phyloP scores from a whole-genome alignment of 1,284 basidiomycete species.

The Peniophora sp. region DNA sequence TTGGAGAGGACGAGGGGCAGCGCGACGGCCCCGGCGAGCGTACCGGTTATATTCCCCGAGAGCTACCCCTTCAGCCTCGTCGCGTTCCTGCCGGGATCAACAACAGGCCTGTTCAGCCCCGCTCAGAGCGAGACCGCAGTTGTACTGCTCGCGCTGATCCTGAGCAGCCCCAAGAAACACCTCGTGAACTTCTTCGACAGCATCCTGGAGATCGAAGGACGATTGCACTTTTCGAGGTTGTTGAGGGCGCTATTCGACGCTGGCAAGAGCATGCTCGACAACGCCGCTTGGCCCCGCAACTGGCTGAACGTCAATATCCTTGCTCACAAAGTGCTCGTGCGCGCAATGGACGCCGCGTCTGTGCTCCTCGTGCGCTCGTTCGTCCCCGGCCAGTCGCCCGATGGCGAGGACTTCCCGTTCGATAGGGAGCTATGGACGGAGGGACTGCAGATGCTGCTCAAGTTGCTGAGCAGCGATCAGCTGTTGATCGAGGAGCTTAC shows the following conservation, averaged over 20 bases:
- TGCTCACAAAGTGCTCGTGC: conserved; percentile 82
- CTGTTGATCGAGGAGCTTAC: conserved; percentile 93
- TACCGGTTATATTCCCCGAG: conserved; percentile 86
- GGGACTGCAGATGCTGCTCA: conserved; percentile 77
- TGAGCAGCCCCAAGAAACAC: conserved; percentile 73
- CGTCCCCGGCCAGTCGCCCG: conserved; percentile 48
- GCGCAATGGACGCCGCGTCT: conserved; percentile 81
- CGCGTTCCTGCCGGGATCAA: conserved; percentile 51
- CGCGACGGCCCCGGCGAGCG: conserved; percentile 49
- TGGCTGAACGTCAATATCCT: conserved; percentile 94
- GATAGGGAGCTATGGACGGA: conserved; percentile 78
- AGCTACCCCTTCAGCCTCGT: conserved; percentile 89
- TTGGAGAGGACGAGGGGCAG: conserved; percentile 64
- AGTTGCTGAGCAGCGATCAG: conserved; percentile 83
- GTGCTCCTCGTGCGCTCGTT: conserved; percentile 75
- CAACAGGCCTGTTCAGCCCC: conserved; percentile 58
- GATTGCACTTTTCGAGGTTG: conserved; percentile 65
- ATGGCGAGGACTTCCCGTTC: conserved; percentile 58
- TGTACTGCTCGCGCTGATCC: conserved; percentile 77
- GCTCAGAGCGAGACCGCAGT: conserved; percentile 82
- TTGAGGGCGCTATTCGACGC: conserved; percentile 80
- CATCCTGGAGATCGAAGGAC: conserved; percentile 80
- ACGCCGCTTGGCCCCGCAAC: conserved; percentile 83
- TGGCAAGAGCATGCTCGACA: conserved; percentile 74
- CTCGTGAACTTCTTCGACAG: conserved; percentile 76